Conservation (phyloP, 1,284 basidiomycete genomes). For the Leccinum pseudoinsigne region DNA sequence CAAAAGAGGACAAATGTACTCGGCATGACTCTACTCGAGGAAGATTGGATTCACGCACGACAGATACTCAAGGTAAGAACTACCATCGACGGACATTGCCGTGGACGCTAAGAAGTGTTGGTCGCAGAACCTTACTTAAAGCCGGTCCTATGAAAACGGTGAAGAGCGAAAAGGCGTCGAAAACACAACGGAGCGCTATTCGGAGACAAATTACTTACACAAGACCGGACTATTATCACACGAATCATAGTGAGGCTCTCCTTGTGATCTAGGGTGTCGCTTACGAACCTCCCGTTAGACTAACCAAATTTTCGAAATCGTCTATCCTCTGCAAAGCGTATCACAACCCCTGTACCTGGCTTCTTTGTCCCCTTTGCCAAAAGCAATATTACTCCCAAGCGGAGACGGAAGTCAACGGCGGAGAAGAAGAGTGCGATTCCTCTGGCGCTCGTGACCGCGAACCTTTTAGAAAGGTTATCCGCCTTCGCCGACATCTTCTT, state of each 20-base stretch:
- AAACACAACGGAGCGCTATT: slow-evolving; percentile 57
- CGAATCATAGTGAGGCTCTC: slow-evolving; percentile 60
- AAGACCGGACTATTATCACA: slow-evolving; percentile 68
- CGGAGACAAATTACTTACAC: slow-evolving; percentile 87
- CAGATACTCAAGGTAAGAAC: slow-evolving; percentile 55
- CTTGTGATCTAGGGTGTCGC: slow-evolving; percentile 6
- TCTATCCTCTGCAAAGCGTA: slow-evolving; percentile 40
- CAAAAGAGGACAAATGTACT: slow-evolving; percentile 36
- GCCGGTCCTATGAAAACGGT: slow-evolving; percentile 69
- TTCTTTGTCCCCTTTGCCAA: slow-evolving; percentile 84
- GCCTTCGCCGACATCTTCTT: slow-evolving; percentile 78
- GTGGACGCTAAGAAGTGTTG: slow-evolving; percentile 24
- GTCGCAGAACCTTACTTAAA: slow-evolving; percentile 61
- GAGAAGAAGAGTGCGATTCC: slow-evolving; percentile 86
- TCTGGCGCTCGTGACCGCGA: slow-evolving; percentile 71
- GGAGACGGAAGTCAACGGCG: slow-evolving; percentile 89
- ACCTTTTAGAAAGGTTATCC: slow-evolving; percentile 29
- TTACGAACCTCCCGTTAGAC: slow-evolving; percentile 48
- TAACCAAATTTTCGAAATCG: slow-evolving; percentile 58
- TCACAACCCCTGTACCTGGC: slow-evolving; percentile 65
- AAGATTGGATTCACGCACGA: slow-evolving; percentile 72
- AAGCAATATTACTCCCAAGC: slow-evolving; percentile 89
- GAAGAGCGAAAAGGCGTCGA: slow-evolving; percentile 61
- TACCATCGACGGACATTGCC: slow-evolving; percentile 15
- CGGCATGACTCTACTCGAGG: slow-evolving; percentile 52